A percentile compares a stretch with the other conserved stretches of the same genome.
phyloP scores from a whole-genome alignment of 306 rosid genomes.

The Urtica urens region DNA sequence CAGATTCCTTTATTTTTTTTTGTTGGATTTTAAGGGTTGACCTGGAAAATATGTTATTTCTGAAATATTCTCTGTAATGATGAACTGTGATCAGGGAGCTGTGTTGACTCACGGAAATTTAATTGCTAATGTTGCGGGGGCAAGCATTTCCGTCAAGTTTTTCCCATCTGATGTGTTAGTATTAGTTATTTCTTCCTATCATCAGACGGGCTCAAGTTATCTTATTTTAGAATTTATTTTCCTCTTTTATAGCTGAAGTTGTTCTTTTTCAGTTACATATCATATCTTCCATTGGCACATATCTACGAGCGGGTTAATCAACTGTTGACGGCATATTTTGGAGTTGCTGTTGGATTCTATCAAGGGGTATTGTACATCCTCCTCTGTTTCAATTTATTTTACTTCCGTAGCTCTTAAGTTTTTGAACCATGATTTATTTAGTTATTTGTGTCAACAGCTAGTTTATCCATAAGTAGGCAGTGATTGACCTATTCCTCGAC shows the following conservation, averaged over 20 bases:
- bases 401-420: not conserved
- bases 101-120: slow-evolving; percentile 78
- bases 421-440: not conserved
- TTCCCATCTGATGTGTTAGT: slow-evolving; percentile 82
- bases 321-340: slow-evolving; percentile 47
- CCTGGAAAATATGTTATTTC: slow-evolving; percentile 8
- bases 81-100: slow-evolving; percentile 62
- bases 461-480: too few relatives aligned
- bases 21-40: slow-evolving; percentile 1
- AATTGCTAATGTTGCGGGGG: slow-evolving; percentile 83
- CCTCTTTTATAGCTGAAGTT: slow-evolving; percentile 19
- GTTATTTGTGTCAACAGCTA: slow-evolving; percentile 2
- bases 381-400: not conserved
- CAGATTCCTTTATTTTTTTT: slow-evolving; percentile 14
- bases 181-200: slow-evolving; percentile 11
- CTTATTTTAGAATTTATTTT: slow-evolving; percentile 9
- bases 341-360: slow-evolving; percentile 90
- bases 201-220: not conserved
- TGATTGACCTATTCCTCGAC: too few relatives aligned
- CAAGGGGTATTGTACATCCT: slow-evolving; percentile 69
- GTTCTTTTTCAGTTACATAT: slow-evolving; percentile 59
- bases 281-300: slow-evolving; percentile 97
- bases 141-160: slow-evolving; percentile 34
- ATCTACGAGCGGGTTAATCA: slow-evolving; percentile 93
- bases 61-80: slow-evolving; percentile 14